A percentile compares a stretch with the other conserved stretches of the same genome.
These are phyloP conservation scores for Castanea sativa DNA, from an alignment of 306 rosid genomes.

Conservation along the genomic window DNA sequence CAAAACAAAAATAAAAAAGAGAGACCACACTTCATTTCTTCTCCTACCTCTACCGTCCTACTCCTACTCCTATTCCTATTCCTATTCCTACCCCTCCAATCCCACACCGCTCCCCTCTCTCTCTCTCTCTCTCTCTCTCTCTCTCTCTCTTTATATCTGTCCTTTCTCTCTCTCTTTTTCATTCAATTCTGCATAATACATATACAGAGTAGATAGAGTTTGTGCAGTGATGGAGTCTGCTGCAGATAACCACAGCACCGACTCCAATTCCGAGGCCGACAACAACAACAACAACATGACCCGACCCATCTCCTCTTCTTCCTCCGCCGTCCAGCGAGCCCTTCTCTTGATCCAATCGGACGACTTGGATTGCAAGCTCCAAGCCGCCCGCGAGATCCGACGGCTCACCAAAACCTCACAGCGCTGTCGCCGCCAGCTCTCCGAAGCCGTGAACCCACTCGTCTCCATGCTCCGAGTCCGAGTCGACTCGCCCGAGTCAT, in stretches of 20 bases:
- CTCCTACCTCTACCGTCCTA: slow-evolving; percentile 4
- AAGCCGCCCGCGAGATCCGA: slow-evolving; percentile 81
- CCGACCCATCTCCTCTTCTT: slow-evolving; percentile 20
- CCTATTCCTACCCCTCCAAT: slow-evolving; percentile 45
- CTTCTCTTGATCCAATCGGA: slow-evolving; percentile 63
- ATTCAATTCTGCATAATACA: background rate
- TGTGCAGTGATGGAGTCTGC: background rate
- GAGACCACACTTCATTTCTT: background rate
- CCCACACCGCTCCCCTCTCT: slow-evolving; percentile 10
- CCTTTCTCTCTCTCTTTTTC: background rate
- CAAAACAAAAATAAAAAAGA: background rate
- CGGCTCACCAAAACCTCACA: slow-evolving; percentile 89
- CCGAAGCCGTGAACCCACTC: slow-evolving; percentile 60
- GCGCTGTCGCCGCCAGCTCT: slow-evolving; percentile 80
- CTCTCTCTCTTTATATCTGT: slow-evolving; percentile 9
- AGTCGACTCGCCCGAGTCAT: slow-evolving; percentile 51
- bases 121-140: slow-evolving; percentile 10
- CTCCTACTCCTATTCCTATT: slow-evolving; percentile 15
- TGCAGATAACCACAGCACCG: slow-evolving; percentile 5
- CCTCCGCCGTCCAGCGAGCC: slow-evolving; percentile 62
- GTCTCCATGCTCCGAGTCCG: slow-evolving; percentile 66
- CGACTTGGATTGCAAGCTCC: slow-evolving; percentile 44
- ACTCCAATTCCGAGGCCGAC: slow-evolving; percentile 30
- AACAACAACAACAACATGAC: slow-evolving; percentile 1
- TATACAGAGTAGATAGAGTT: too few relatives aligned